Conservation (phyloP, 1,284 basidiomycete genomes). For the Singerocomus inundabilis region DNA sequence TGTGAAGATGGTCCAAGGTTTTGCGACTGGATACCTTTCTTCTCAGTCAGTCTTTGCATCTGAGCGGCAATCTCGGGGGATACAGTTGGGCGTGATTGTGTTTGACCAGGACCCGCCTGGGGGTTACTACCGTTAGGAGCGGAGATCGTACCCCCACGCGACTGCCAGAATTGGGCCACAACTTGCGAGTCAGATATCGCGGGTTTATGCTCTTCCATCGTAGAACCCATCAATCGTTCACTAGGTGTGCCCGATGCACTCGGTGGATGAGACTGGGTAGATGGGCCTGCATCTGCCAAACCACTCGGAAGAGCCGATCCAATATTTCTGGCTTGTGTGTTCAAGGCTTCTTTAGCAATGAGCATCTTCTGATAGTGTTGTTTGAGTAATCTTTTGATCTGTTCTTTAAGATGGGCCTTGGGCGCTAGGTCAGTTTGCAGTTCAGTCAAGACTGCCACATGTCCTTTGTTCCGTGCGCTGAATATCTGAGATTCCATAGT, state of each 20-base stretch:
- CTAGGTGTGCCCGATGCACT: slow-evolving; percentile 3
- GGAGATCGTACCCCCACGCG: slow-evolving; percentile 22
- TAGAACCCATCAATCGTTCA: slow-evolving; percentile 7
- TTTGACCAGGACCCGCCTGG: slow-evolving; percentile 14
- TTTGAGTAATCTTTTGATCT: slow-evolving; percentile 18
- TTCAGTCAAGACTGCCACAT: slow-evolving; percentile 8
- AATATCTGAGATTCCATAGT: slow-evolving; percentile 13
- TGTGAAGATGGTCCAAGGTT: slow-evolving; percentile 11
- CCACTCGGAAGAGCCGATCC: slow-evolving; percentile 5
- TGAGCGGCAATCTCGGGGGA: slow-evolving; percentile 39
- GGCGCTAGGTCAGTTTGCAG: slow-evolving; percentile 11
- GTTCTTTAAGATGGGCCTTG: slow-evolving; percentile 7
- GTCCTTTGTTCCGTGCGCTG: slow-evolving; percentile 17
- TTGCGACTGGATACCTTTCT: slow-evolving; percentile 25
- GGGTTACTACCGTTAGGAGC: background rate
- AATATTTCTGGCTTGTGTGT: slow-evolving; percentile 1
- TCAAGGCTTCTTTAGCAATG: slow-evolving; percentile 13
- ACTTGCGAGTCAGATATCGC: slow-evolving; percentile 20
- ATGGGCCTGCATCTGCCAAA: slow-evolving; percentile 7
- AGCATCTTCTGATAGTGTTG: slow-evolving; percentile 18
- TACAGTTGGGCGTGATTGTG: slow-evolving; percentile 4
- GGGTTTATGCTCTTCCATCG: slow-evolving; percentile 26
- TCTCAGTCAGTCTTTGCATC: slow-evolving; percentile 53
- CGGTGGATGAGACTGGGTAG: slow-evolving; percentile 12
- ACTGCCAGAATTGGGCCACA: slow-evolving; percentile 28